Evolutionary conservation across 139 green algal genomes (phyloP).

Genomic region (Asterochloris sp.): DNA sequence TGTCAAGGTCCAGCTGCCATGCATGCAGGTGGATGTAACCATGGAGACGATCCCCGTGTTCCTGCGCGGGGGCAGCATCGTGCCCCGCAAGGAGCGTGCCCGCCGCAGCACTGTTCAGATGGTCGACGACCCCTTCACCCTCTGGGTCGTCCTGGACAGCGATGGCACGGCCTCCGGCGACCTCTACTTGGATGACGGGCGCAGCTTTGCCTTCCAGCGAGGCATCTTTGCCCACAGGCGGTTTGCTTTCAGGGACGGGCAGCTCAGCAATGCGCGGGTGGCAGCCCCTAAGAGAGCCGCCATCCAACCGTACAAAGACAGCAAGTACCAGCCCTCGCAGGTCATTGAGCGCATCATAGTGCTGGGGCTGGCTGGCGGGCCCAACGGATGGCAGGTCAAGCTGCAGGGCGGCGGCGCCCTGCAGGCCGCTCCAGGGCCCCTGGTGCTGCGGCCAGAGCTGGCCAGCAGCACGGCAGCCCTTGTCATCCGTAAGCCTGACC

Average conservation of each 20-base stretch:
- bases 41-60: slow-evolving; percentile 78
- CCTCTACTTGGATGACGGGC: slow-evolving; percentile 96
- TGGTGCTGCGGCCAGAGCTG: slow-evolving; percentile 25
- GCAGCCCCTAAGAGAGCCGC: slow-evolving; percentile 4
- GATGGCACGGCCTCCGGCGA: slow-evolving; percentile 39
- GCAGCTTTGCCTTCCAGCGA: slow-evolving; percentile 77
- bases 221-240: slow-evolving; percentile 50
- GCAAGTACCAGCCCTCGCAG: neutral
- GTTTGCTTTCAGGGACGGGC: slow-evolving; percentile 29
- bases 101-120: slow-evolving; percentile 61
- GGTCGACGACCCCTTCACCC: slow-evolving; percentile 81
- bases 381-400: slow-evolving; percentile 16
- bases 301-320: neutral
- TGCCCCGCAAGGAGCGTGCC: slow-evolving; percentile 72
- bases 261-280: slow-evolving; percentile 23
- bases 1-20: neutral
- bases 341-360: slow-evolving; percentile 47
- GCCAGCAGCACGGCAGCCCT: slow-evolving; percentile 31
- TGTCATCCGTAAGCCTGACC: slow-evolving; percentile 47
- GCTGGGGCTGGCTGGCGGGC: slow-evolving; percentile 33
- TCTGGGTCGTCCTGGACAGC: slow-evolving; percentile 82
- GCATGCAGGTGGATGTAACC: slow-evolving; percentile 41
- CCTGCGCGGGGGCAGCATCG: slow-evolving; percentile 76
- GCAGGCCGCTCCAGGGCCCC: slow-evolving; percentile 23
- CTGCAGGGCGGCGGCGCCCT: neutral